These are phyloP conservation scores for Saccharomycopsis crataegensis DNA, from an alignment of 1,139 yeast genomes.

Conservation along the genomic window DNA sequence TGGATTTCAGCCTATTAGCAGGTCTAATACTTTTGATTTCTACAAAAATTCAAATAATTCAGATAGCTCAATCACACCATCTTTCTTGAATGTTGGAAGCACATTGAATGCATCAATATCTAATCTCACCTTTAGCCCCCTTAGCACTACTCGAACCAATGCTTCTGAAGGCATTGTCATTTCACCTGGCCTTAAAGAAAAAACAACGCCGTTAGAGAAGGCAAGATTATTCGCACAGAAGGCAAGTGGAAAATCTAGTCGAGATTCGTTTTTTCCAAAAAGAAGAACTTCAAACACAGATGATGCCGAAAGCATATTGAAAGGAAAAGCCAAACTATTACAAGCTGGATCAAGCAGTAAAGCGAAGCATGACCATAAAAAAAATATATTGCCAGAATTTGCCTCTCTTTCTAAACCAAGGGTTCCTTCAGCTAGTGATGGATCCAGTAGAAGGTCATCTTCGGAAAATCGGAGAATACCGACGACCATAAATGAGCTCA, in stretches of 20 bases:
- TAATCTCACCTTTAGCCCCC: constrained; percentile 18
- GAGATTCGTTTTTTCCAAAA: constrained; percentile 4
- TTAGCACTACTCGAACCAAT: constrained; percentile 10
- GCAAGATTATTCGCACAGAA: constrained; percentile 16
- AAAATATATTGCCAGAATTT: constrained; percentile 8
- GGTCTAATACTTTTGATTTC: constrained; percentile 10
- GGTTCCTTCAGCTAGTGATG: background rate
- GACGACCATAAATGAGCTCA: constrained; percentile 2
- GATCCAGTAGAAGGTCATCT: constrained; percentile 6
- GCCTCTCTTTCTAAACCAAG: constrained; percentile 12
- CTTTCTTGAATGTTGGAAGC: background rate
- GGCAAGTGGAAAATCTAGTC: constrained; percentile 1
- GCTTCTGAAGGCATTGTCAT: background rate
- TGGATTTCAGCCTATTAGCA: constrained; percentile 8
- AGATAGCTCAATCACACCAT: constrained; percentile 6
- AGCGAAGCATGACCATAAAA: background rate
- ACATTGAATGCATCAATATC: constrained; percentile 8
- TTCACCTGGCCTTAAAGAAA: constrained; percentile 6
- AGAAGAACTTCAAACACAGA: constrained; percentile 8
- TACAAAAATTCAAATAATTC: constrained; percentile 13
- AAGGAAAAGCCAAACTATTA: background rate
- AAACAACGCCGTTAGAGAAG: constrained; percentile 12
- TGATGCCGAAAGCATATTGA: constrained; percentile 2
- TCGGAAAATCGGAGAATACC: constrained; percentile 9
- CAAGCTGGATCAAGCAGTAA: background rate